Conservation (phyloP, 306 rosid genomes). For the Prunus mira region DNA sequence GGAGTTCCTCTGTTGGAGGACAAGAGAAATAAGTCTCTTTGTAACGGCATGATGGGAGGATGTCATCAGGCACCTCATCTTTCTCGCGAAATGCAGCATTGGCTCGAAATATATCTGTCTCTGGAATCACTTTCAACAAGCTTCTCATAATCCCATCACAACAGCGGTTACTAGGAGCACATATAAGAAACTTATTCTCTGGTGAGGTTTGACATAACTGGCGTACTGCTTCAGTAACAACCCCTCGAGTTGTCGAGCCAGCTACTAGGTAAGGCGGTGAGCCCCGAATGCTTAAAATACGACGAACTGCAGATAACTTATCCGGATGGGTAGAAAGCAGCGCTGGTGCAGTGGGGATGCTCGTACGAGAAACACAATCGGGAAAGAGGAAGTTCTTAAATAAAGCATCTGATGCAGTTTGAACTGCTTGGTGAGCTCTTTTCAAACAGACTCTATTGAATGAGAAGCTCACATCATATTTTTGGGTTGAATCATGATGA, state of each 20-base stretch:
- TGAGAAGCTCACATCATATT: constrained; percentile 34
- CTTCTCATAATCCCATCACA: constrained; percentile 28
- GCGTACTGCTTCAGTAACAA: constrained; percentile 18
- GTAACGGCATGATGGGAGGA: constrained; percentile 21
- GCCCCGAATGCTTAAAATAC: constrained; percentile 9
- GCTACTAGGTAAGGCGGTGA: constrained; percentile 34
- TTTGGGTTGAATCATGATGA: constrained; percentile 6
- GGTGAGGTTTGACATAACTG: constrained; percentile 8
- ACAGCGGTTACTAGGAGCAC: constrained; percentile 17
- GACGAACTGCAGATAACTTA: constrained; percentile 8
- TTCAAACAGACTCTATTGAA: constrained; percentile 38
- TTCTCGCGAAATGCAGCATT: constrained; percentile 23
- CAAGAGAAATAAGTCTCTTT: constrained; percentile 23
- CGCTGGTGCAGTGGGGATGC: neutral
- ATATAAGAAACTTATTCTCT: constrained; percentile 11
- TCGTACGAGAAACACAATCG: neutral
- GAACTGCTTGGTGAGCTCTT: constrained; percentile 35
- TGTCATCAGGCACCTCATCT: constrained; percentile 26
- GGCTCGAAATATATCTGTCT: constrained; percentile 27
- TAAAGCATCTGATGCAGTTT: constrained; percentile 15
- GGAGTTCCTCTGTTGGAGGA: constrained; percentile 22
- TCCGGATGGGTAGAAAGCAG: neutral
- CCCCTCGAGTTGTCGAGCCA: constrained; percentile 13
- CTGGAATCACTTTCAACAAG: constrained; percentile 18
- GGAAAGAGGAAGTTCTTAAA: constrained; percentile 30